Evolutionary conservation across 768 basidiomycete species (phyloP), one percentile per base, ranked within the genome.

Genomic region (Tulasnella sp.): DNA sequence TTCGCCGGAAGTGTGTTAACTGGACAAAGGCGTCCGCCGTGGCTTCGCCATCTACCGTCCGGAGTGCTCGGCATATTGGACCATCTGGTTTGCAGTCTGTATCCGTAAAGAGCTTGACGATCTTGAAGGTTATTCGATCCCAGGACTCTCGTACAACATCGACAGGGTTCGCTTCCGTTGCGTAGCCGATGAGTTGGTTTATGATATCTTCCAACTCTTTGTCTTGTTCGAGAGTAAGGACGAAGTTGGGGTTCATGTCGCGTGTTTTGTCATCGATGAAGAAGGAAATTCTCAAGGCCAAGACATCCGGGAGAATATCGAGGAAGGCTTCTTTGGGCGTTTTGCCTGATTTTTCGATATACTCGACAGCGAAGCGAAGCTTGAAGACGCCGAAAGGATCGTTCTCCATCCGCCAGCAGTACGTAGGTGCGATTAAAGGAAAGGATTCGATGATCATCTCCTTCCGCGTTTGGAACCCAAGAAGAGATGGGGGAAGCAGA

Each of bases 391-490:
- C 79, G 24, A 46, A 46, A 28, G 64, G 74, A 34, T 80, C 72
- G 4, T 28, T 37, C 46, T 40, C 37, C 50, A 60, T 54, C 40
- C 58, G 37, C 41, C 40, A 54, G 42, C 42, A 73, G 34, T 80
- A 80, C 8, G 74, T 80, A 73, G 79, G 79, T 54, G 42, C 41
- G 41, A 80, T 80, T 18, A 74, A 60, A 28, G 69, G 69, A 81
- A 81, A 64, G 81, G 80, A 72, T 48, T 80, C 69, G n/a, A 97
- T 93, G 1, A 92, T 93, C 81, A 90, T 93, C 78, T 92, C 90
- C 80, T 88, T 90, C 77, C 90, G 89, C 83, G 92, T 91, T 22
- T 86, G 83, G 84, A 93, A 98, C 0, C 97, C 97, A 37, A 97
- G 89, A 5, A 97, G 86, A 75, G 89, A 89, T 42, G 92, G 91